Evolutionary conservation across 202 grass and related monocot genomes (phyloP), one percentile per base, ranked within the genome.

Genomic region (Setaria viridis): DNA sequence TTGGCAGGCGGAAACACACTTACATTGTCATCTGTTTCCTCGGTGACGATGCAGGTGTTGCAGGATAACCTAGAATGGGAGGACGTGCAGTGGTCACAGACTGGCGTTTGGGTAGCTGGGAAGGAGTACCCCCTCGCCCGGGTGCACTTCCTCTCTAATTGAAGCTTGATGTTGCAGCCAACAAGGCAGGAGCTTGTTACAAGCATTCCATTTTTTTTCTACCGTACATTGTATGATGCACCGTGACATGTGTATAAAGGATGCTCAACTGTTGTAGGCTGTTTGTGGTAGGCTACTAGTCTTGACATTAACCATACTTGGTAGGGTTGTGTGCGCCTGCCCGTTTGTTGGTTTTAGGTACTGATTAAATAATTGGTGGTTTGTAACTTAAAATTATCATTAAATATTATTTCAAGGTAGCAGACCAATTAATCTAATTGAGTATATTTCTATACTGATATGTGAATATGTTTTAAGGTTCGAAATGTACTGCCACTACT

Each of bases 41-140:
- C 2, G 5, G 37, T 2, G 11, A 46, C 50, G 13, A 39, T 59
- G 34, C 78, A 99, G 97, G 88, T 96, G 37, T 76, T 99, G 82
- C 88, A 91, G 29, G 97, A 96, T 62, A 94, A 93, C 70, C 83
- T 96, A 59, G 97, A 99, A 42, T 99, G 97, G 97, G 97, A 99
- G 84, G 97, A 99, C 5, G 90, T 99, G 62, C 97, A 93, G 80
- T 99, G 97, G 97, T 94, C 93, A 34, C 94, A 93, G 57, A 96
- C 86, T 3, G 90, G 91, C 35, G 91, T 95, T 21, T 98, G 91
- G 90, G 88, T 98, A 49, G 80, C 91, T 4, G 95, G 91, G 55
- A 96, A 96, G 90, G 91, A 99, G 59, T 94, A 99, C 75, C 81
- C 86, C 33, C 88, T 99, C 64, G 97, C 93, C 34, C 88, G 97